A percentile compares a stretch with the other conserved stretches of the same genome.
Evolutionary conservation across 2,329 filamentous ascomycete genomes (phyloP).

Genomic region (Xylaria multiplex): DNA sequence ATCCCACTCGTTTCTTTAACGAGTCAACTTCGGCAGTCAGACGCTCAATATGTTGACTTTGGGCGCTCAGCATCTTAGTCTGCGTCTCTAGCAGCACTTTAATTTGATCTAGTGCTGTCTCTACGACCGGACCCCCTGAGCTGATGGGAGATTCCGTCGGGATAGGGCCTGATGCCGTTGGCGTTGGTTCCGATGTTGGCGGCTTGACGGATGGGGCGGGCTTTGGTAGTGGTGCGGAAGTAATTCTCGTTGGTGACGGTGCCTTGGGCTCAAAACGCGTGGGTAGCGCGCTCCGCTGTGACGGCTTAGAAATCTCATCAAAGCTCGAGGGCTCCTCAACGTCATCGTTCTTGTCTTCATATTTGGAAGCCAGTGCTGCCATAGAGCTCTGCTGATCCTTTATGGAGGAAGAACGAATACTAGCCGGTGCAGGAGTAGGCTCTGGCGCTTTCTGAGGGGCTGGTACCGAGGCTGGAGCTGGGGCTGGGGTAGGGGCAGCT

Average conservation of each 20-base stretch:
- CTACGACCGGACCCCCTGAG: conserved; percentile 61
- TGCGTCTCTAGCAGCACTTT: conserved; percentile 81
- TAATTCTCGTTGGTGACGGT: conserved; percentile 48
- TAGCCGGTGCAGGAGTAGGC: conserved; percentile 61
- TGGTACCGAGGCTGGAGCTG: conserved; percentile 58
- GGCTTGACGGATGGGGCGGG: conserved; percentile 56
- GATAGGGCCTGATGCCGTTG: conserved; percentile 51
- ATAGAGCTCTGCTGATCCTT: conserved; percentile 90
- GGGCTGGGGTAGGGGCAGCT: conserved; percentile 56
- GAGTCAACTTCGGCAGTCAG: conserved; percentile 80
- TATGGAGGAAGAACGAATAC: conserved; percentile 70
- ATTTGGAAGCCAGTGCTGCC: conserved; percentile 84
- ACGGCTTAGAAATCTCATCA: conserved; percentile 82
- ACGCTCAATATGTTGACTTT: conserved; percentile 77
- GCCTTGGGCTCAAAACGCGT: conserved; percentile 45
- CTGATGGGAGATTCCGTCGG: conserved; percentile 51
- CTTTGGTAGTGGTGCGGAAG: conserved; percentile 56
- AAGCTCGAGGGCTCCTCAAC: conserved; percentile 81
- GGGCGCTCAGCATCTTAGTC: conserved; percentile 78
- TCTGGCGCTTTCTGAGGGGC: conserved; percentile 64
- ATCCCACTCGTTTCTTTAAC: conserved; percentile 80
- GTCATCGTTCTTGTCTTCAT: conserved; percentile 74
- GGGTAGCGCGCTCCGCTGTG: conserved; percentile 64
- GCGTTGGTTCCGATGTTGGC: conserved; percentile 49
- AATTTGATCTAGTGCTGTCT: conserved; percentile 77